These are phyloP conservation scores for Coemansia umbellata DNA, from an alignment of 192 early-diverging fungal species.

Conservation along the genomic window DNA sequence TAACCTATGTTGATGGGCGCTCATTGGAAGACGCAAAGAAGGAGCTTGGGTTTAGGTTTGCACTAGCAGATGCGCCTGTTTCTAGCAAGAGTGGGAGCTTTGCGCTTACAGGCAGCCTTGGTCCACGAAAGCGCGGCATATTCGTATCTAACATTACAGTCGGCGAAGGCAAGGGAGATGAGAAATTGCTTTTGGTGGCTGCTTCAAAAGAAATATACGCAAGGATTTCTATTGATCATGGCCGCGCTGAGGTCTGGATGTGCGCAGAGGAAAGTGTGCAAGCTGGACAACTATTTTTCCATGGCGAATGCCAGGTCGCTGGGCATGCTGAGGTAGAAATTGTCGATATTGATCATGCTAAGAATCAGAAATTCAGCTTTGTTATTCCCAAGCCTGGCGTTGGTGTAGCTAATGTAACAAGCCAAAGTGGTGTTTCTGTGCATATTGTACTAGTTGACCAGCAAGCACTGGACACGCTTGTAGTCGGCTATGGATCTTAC, in stretches of 20 bases:
- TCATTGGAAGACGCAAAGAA: not conserved
- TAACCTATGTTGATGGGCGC: slow-evolving; percentile 32
- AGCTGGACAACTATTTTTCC: slow-evolving; percentile 42
- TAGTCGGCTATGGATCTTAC: slow-evolving; percentile 18
- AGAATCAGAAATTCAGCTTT: slow-evolving; percentile 42
- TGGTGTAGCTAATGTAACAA: slow-evolving; percentile 12
- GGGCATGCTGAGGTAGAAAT: slow-evolving; percentile 44
- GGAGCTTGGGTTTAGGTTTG: slow-evolving; percentile 37
- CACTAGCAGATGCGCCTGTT: slow-evolving; percentile 36
- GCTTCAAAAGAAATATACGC: slow-evolving; percentile 46
- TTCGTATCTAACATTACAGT: slow-evolving; percentile 42
- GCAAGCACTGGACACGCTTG: slow-evolving; percentile 31
- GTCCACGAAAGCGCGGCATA: slow-evolving; percentile 38
- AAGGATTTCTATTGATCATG: slow-evolving; percentile 15
- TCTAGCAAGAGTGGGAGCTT: slow-evolving; percentile 30
- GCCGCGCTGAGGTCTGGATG: slow-evolving; percentile 33
- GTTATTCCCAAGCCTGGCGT: slow-evolving; percentile 34
- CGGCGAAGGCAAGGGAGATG: not conserved
- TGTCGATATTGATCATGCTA: slow-evolving; percentile 43
- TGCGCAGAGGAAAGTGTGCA: slow-evolving; percentile 42
- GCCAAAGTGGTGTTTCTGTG: slow-evolving; percentile 10
- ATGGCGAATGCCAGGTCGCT: slow-evolving; percentile 29
- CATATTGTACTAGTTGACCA: slow-evolving; percentile 24
- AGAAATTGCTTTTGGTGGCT: slow-evolving; percentile 18
- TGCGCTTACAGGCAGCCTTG: slow-evolving; percentile 43